Evolutionary conservation across 352 stramenopile genomes (phyloP).

Genomic region (Phytophthora europaea): DNA sequence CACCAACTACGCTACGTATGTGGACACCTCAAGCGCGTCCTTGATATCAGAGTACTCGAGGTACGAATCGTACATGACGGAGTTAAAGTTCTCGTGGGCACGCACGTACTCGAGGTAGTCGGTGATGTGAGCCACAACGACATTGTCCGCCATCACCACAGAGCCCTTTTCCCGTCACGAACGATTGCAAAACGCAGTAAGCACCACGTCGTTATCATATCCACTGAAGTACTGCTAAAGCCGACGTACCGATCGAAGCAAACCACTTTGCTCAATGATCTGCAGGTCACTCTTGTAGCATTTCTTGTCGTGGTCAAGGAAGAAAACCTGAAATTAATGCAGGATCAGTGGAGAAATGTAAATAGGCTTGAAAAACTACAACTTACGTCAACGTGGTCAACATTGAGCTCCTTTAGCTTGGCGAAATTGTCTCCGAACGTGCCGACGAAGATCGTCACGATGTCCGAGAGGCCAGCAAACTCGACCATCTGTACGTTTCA

Average conservation of each 20-base stretch:
- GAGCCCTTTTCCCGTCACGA: slow-evolving; percentile 32
- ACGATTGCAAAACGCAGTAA: not conserved
- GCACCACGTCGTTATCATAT: not conserved
- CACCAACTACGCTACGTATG: slow-evolving; percentile 17
- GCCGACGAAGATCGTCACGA: slow-evolving; percentile 50
- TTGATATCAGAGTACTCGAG: slow-evolving; percentile 50
- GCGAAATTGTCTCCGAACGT: slow-evolving; percentile 42
- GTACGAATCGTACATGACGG: slow-evolving; percentile 47
- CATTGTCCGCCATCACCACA: slow-evolving; percentile 53
- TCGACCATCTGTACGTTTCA: slow-evolving; percentile 32
- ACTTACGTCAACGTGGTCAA: slow-evolving; percentile 48
- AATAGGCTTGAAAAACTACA: not conserved
- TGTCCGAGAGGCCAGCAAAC: slow-evolving; percentile 40
- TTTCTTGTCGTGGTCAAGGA: slow-evolving; percentile 51
- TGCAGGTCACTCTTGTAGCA: slow-evolving; percentile 45
- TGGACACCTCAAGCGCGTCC: slow-evolving; percentile 55
- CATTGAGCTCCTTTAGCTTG: slow-evolving; percentile 33
- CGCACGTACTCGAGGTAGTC: slow-evolving; percentile 58
- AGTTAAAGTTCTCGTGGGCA: slow-evolving; percentile 37
- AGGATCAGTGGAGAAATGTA: no score
- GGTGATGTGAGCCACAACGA: slow-evolving; percentile 39
- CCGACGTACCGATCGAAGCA: slow-evolving; percentile 34
- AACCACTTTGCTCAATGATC: slow-evolving; percentile 42
- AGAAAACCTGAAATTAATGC: slow-evolving; percentile 35
- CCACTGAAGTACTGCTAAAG: not conserved